Base-by-base conservation (phyloP, 495 filamentous ascomycete species). In the Lichina pygmaea region DNA sequence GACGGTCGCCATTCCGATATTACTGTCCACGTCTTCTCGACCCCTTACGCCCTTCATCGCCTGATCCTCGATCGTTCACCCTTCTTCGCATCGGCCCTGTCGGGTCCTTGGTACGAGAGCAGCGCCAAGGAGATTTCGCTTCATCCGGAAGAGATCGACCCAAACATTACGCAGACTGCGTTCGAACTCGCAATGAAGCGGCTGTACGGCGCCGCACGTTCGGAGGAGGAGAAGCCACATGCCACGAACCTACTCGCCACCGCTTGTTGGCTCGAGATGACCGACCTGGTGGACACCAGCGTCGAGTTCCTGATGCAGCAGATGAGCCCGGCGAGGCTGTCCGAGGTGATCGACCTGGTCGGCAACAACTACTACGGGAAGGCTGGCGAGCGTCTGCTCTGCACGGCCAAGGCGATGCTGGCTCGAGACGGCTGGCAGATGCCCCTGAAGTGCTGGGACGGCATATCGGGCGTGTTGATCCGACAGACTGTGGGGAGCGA, bases 401-500 rank as follows among this genome's bases (percentile, higher is more conserved):
- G 60, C 15, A 66, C 64, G 43, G 67, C 70, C 6, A 74, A 71
- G 51, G 66, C 70, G 11, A 66, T 74, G 62, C 55, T 74, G n/a
- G 71, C 67, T 44, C 55, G 71, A 42, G 69, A 73, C 57, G 70
- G 70, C 12, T 72, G 68, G 70, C 60, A 67, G 46, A 74, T 74
- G 71, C 60, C 60, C 10, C 49, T 73, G 5, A 51, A 53, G 12
- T 67, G 66, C 46, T 74, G 70, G 70, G 71, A 74, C 43, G 66
- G 62, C 33, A 68, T 74, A 11, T 64, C 67, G 17, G 66, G 65
- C 2, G 70, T 74, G 47, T 57, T 72, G 45, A 61, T 68, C 16
- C 60, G 67, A 12, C 68, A 73, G 44, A 65, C 74, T 11, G 62
- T 73, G 48, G 70, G 70, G 10, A 66, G 64, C n/a, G 70, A 74